These are phyloP conservation scores for Podospora conica DNA, from an alignment of 495 filamentous ascomycete species.

Conservation along the genomic window DNA sequence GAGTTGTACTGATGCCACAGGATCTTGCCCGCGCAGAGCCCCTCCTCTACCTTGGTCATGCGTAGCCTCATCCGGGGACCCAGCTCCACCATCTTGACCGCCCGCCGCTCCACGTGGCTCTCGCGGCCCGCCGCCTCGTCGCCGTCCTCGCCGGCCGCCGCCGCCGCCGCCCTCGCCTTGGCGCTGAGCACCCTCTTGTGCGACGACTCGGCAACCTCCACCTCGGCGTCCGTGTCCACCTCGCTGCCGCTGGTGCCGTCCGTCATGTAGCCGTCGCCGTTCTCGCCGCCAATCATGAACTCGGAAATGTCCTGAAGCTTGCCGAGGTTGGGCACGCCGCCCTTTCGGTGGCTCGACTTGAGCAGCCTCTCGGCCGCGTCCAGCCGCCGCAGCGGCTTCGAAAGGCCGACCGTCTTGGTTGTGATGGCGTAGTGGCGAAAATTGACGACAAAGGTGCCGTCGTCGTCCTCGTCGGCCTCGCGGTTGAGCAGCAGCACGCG, in stretches of 20 bases:
- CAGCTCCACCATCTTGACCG: conserved; percentile 84
- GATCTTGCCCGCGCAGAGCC: conserved; percentile 79
- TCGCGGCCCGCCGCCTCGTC: conserved; percentile 31
- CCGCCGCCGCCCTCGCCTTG: conserved; percentile 44
- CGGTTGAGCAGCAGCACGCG: conserved; percentile 87
- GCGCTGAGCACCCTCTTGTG: conserved; percentile 64
- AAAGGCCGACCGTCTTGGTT: conserved; percentile 77
- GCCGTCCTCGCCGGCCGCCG: conserved; percentile 21
- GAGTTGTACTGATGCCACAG: conserved; percentile 96
- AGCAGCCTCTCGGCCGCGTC: conserved; percentile 77
- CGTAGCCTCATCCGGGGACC: conserved; percentile 85
- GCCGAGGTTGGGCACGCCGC: conserved; percentile 77
- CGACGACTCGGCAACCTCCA: conserved; percentile 74
- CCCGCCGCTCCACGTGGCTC: conserved; percentile 64
- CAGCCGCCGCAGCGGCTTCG: conserved; percentile 72
- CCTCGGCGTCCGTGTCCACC: conserved; percentile 88
- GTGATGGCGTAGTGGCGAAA: conserved; percentile 93
- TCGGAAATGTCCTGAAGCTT: conserved; percentile 91
- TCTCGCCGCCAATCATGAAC: conserved; percentile 81
- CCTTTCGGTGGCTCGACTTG: conserved; percentile 55
- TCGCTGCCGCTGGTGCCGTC: conserved; percentile 81
- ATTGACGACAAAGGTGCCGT: conserved; percentile 75
- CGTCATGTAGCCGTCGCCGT: conserved; percentile 74
- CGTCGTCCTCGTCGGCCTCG: conserved; percentile 51
- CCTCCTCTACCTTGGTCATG: conserved; percentile 94